phyloP scores from a whole-genome alignment of 1,284 basidiomycete species.

The Mycosarcoma maydis region DNA sequence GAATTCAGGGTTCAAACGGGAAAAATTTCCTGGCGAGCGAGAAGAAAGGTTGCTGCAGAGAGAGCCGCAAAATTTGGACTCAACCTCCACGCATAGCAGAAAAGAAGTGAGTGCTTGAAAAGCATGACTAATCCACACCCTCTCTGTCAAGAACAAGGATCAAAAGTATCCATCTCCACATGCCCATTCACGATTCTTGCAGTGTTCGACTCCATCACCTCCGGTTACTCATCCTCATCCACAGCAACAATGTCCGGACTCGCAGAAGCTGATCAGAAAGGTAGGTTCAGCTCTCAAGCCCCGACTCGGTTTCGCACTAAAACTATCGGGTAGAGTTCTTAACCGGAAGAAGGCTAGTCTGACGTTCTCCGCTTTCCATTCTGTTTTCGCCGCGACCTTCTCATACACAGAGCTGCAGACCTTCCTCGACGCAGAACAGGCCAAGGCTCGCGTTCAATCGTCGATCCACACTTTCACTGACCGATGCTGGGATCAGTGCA shows the following conservation, averaged over 20 bases:
- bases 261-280: conserved; percentile 57
- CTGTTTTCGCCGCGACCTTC: neutral
- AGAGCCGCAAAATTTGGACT: conserved; percentile 13
- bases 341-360: neutral
- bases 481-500: conserved; percentile 74
- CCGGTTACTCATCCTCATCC: neutral
- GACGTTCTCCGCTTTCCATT: neutral
- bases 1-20: conserved; percentile 33
- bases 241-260: conserved; percentile 43
- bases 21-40: conserved; percentile 6
- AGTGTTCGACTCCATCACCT: neutral
- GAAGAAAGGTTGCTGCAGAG: neutral
- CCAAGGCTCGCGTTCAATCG: conserved; percentile 80
- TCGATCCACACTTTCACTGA: conserved; percentile 69
- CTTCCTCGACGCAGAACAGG: conserved; percentile 88
- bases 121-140: conserved; percentile 40
- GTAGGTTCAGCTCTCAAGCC: conserved; percentile 11
- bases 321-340: too few relatives aligned
- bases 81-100: conserved; percentile 24
- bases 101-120: neutral
- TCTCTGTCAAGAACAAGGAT: conserved; percentile 16
- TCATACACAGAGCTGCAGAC: conserved; percentile 74
- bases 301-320: too few relatives aligned
- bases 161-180: conserved; percentile 7
- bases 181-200: neutral